These are phyloP conservation scores for Thymus mandschuricus DNA, from an alignment of 257 asterid species.

Conservation along the genomic window DNA sequence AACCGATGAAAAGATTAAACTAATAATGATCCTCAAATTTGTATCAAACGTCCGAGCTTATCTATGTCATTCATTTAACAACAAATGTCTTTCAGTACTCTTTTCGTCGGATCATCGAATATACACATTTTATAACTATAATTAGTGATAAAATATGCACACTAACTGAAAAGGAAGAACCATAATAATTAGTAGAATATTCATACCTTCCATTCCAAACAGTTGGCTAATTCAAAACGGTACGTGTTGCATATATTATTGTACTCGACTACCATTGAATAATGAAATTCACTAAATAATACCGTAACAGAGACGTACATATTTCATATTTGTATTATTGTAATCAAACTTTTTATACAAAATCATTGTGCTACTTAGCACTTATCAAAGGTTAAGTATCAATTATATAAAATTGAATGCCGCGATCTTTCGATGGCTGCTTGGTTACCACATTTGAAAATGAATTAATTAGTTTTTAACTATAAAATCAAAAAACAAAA, in stretches of 20 bases:
- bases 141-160: too few species aligned
- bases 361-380: background rate
- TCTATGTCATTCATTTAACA: too few species aligned
- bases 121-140: too few species aligned
- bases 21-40: too few species aligned
- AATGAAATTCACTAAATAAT: background rate
- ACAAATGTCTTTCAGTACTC: too few species aligned
- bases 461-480: background rate
- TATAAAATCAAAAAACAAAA: background rate
- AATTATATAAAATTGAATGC: background rate
- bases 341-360: too few species aligned
- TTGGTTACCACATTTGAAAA: background rate
- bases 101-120: too few species aligned
- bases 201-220: background rate
- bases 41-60: too few species aligned
- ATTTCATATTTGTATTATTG: background rate
- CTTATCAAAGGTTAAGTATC: background rate
- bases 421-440: background rate
- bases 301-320: background rate
- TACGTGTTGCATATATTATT: background rate
- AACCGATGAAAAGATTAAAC: too few species aligned
- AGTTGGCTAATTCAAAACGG: background rate
- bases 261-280: background rate
- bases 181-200: background rate
- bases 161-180: background rate